Evolutionary conservation across 257 asterid genomes (phyloP), one percentile per base, ranked within the genome.

Genomic region (Nicotiana otophora): DNA sequence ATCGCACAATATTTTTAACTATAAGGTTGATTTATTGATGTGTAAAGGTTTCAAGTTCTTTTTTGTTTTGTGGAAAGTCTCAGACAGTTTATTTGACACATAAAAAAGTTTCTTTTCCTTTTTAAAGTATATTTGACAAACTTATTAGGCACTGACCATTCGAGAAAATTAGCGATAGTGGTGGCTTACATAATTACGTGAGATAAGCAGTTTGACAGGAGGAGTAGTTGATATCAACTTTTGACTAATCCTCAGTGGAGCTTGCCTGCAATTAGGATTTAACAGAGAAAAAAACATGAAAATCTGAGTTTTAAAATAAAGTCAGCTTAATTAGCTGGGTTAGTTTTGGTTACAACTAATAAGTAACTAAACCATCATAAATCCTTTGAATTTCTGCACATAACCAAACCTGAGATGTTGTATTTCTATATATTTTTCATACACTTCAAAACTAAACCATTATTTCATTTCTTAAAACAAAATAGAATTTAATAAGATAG

Each of bases 131-230:
- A 42, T 42, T 42, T 42, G 48, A 42, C 48, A 42, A 42, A 53
- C 16, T 53, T 10, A 53, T 14, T 53, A 53, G 57, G 57, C 57
- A 53, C 16, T 53, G 17, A 53, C 1, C 57, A 42, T 53, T 12
- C 0, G 17, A 53, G 57, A 53, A 53, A 53, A 53, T 11, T 10
- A 53, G 57, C 3, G 57, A 51, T 51, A 51, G 17, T 51, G 57
- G 57, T 12, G 15, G 4, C 57, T 53, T 28, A 75, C 80, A 75
- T 75, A 75, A 75, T 51, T 26, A 51, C 63, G 60, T 51, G 80
- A 75, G 80, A 75, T 51, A 75, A 14, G 80, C 28, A 75, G 28
- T 26, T 75, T 51, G 80, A 75, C 80, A 51, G 80, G 63, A 74
- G 80, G 61, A 75, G 42, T 51, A 51, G 80, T 26, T 75, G 80